Conservation (phyloP, 2,329 filamentous ascomycete species). For the Teratosphaeria zuluensis region DNA sequence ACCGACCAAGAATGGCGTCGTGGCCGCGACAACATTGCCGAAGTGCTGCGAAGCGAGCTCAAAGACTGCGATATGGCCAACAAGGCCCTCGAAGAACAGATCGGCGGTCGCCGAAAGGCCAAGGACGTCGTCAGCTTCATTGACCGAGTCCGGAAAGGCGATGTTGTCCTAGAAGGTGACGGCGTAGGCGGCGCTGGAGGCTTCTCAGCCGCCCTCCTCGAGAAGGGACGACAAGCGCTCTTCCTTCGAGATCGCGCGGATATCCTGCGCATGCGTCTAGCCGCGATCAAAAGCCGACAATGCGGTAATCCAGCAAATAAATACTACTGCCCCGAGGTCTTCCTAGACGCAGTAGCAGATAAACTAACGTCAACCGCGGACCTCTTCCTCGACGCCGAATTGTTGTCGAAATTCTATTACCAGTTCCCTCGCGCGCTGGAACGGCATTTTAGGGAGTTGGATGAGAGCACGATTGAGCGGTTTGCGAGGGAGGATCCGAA, state of each 20-base stretch:
- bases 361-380: constrained; percentile 93
- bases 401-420: constrained; percentile 95
- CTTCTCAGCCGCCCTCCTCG: constrained; percentile 77
- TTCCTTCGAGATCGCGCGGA: constrained; percentile 89
- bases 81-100: constrained; percentile 61
- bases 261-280: constrained; percentile 79
- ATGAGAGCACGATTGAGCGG: constrained; percentile 67
- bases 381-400: constrained; percentile 92
- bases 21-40: constrained; percentile 71
- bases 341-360: constrained; percentile 92
- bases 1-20: constrained; percentile 81
- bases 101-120: constrained; percentile 76
- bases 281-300: constrained; percentile 83
- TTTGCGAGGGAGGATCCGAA: constrained; percentile 92
- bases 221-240: constrained; percentile 73
- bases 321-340: constrained; percentile 93
- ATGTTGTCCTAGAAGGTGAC: constrained; percentile 71
- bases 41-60: constrained; percentile 78
- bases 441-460: constrained; percentile 61
- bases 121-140: constrained; percentile 86
- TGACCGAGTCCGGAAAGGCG: constrained; percentile 78
- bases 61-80: constrained; percentile 71
- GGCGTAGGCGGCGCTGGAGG: constrained; percentile 76
- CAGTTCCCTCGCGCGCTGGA: constrained; percentile 90
- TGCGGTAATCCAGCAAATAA: constrained; percentile 79